Evolutionary conservation across 2,329 filamentous ascomycete species (phyloP), one percentile per base, ranked within the genome.

Genomic region (Trichoderma afroharzianum): DNA sequence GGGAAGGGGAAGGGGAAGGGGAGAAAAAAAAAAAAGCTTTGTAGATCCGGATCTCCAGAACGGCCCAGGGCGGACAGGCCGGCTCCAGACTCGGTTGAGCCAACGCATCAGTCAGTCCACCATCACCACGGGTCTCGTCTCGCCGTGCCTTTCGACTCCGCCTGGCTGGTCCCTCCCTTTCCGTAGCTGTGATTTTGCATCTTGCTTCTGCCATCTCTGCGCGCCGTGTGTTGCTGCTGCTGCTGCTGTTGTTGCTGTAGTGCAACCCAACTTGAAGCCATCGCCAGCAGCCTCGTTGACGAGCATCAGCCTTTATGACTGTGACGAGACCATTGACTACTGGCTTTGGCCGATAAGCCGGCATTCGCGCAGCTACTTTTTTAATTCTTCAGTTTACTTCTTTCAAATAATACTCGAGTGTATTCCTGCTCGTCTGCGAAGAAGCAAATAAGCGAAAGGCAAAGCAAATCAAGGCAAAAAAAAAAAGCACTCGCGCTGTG

Each of bases 51-150:
- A 68, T 68, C 66, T 68, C 66, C 28, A 70, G 24, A 36, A 58
- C 26, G 64, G 50, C 50, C 63, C 63, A 67, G 64, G 64, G 66
- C 71, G 71, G 71, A 26, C 71, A 66, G 71, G 61, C 71, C 71
- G 71, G 71, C 67, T 72, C 61, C 59, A 72, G 71, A 66, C 32
- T 36, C 47, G 67, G 26, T 39, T 63, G 28, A 63, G 71, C 71
- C 71, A 72, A 70, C 71, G 71, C 74, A 76, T 73, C 57, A 59
- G 32, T 59, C 71, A 74, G 63, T 74, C 63, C 69, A 72, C 74
- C 74, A 75, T 74, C 69, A 71, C 72, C 61, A 66, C 71, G 57
- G 62, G 63, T 68, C 53, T 59, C 50, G 63, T 30, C 70, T 68
- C 26, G 55, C 63, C 28, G 26, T 55, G 39, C 43, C 39, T 43